These are phyloP conservation scores for Trichophyton rubrum DNA, from an alignment of 2,329 filamentous ascomycete genomes.

Conservation along the genomic window DNA sequence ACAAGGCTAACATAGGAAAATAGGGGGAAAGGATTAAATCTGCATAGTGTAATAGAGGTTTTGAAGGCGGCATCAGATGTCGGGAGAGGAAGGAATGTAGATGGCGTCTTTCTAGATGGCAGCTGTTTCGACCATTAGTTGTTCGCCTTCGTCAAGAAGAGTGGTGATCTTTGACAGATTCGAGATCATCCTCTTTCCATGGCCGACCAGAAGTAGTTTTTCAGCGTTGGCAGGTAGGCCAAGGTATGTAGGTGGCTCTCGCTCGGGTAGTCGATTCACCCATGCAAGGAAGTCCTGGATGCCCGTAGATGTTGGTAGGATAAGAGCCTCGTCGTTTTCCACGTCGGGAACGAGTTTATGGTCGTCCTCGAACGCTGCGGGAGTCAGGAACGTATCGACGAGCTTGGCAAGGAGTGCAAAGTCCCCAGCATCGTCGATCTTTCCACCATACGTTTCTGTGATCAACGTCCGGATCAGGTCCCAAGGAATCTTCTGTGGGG, in stretches of 20 bases:
- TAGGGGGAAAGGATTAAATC: background rate
- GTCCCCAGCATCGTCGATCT: conserved; percentile 85
- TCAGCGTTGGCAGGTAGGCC: conserved; percentile 91
- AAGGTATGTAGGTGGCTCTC: conserved; percentile 90
- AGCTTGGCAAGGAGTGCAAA: conserved; percentile 61
- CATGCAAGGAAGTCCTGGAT: conserved; percentile 79
- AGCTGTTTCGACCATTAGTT: conserved; percentile 58
- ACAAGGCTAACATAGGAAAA: background rate
- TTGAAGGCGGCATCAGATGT: background rate
- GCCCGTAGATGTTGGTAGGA: conserved; percentile 66
- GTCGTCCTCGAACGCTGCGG: conserved; percentile 80
- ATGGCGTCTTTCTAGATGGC: conserved; percentile 8
- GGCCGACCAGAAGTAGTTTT: conserved; percentile 80
- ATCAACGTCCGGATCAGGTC: conserved; percentile 85
- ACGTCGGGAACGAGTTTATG: conserved; percentile 70
- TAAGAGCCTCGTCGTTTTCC: conserved; percentile 49
- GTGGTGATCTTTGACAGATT: conserved; percentile 77
- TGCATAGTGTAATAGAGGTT: background rate
- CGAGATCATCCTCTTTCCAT: conserved; percentile 71
- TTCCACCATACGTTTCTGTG: conserved; percentile 91
- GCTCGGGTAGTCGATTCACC: conserved; percentile 84
- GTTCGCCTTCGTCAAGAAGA: conserved; percentile 85
- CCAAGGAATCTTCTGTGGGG: conserved; percentile 90
- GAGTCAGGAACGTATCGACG: conserved; percentile 67
- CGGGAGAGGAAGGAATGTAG: background rate